Conservation (phyloP, 1,284 basidiomycete species). For the Sanghuangporus weigelae region DNA sequence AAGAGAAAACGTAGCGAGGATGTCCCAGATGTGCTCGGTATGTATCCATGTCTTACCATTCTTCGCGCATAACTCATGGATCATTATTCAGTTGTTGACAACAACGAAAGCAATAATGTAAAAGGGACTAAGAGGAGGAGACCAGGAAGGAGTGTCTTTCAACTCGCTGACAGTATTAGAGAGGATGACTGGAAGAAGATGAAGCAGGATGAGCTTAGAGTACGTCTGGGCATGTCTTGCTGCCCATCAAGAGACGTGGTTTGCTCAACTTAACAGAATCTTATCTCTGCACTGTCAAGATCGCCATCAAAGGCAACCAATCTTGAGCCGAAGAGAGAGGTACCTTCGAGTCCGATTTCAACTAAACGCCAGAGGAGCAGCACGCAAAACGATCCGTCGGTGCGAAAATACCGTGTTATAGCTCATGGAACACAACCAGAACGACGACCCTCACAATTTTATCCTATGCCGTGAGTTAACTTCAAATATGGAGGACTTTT, state of each 20-base stretch:
- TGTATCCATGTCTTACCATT: constrained; percentile 21
- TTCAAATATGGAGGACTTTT: neutral
- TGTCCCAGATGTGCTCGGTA: constrained; percentile 71
- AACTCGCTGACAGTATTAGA: constrained; percentile 76
- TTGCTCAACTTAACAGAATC: constrained; percentile 33
- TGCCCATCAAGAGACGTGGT: neutral
- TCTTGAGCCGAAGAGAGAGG: neutral
- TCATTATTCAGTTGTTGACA: constrained; percentile 8
- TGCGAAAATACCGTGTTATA: constrained; percentile 16
- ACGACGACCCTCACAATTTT: constrained; percentile 8
- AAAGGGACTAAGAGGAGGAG: constrained; percentile 39
- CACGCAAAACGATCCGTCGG: neutral
- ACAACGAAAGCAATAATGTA: constrained; percentile 49
- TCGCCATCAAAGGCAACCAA: constrained; percentile 7
- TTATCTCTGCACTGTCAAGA: constrained; percentile 32
- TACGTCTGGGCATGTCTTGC: constrained; percentile 24
- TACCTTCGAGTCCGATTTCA: neutral
- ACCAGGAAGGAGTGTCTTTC: constrained; percentile 56
- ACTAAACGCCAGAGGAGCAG: constrained; percentile 1
- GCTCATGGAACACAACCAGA: constrained; percentile 18
- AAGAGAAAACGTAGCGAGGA: constrained; percentile 77
- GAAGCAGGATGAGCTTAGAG: constrained; percentile 55
- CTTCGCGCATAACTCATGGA: constrained; percentile 1
- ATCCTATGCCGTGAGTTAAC: constrained; percentile 17
- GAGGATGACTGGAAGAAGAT: constrained; percentile 59